A percentile compares a stretch with the other conserved stretches of the same genome.
Conservation (phyloP, 2,329 filamentous ascomycete genomes). For the Akanthomyces uredinophilus region DNA sequence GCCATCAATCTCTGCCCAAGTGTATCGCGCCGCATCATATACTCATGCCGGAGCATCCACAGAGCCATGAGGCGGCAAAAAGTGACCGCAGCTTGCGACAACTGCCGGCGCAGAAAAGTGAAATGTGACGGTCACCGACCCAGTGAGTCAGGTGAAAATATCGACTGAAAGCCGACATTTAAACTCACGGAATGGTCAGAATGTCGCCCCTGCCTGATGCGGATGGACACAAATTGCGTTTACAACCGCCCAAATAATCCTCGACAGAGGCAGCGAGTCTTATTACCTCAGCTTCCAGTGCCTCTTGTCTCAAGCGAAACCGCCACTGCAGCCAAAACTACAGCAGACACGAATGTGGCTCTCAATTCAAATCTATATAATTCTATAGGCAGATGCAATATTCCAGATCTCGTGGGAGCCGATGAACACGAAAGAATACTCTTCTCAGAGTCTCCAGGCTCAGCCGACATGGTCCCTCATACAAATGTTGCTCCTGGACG, state of each 20-base stretch:
- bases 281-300: background rate
- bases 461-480: background rate
- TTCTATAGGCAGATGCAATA: background rate
- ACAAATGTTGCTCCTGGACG: background rate
- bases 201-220: background rate
- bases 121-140: background rate
- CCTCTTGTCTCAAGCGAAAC: background rate
- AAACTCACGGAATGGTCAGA: background rate
- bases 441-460: background rate
- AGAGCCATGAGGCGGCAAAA: background rate
- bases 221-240: background rate
- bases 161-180: no score
- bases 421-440: background rate
- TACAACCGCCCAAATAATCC: background rate
- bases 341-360: background rate
- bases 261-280: background rate
- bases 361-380: background rate
- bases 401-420: background rate
- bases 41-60: background rate
- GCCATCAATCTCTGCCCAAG: background rate
- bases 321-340: background rate
- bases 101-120: background rate
- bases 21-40: background rate
- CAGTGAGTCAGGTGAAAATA: background rate
- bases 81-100: background rate